These are phyloP conservation scores for Fusarium secorum DNA, from an alignment of 2,329 filamentous ascomycete genomes.

Conservation along the genomic window DNA sequence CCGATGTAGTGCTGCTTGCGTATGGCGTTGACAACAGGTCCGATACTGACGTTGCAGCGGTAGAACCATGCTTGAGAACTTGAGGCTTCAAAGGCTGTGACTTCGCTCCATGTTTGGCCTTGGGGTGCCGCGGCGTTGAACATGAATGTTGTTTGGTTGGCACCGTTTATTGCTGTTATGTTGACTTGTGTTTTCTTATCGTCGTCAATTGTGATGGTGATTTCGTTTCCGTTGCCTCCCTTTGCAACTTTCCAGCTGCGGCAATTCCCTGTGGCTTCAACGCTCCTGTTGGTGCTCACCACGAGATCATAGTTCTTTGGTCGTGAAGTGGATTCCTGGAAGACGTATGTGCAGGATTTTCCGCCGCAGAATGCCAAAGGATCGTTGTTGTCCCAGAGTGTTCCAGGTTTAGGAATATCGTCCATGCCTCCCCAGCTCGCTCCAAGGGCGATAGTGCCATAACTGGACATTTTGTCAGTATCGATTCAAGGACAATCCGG, in stretches of 20 bases:
- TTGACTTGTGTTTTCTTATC: background rate
- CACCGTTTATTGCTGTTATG: conserved; percentile 22
- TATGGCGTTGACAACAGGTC: conserved; percentile 23
- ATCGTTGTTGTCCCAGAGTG: conserved; percentile 43
- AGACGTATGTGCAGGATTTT: conserved; percentile 46
- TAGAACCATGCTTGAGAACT: conserved; percentile 33
- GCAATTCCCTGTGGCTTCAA: conserved; percentile 21
- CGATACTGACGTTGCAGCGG: conserved; percentile 34
- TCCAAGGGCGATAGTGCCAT: conserved; percentile 49
- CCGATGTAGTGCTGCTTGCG: conserved; percentile 27
- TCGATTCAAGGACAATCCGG: background rate
- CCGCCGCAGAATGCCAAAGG: conserved; percentile 46
- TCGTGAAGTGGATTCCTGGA: conserved; percentile 45
- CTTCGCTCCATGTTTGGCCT: conserved; percentile 27
- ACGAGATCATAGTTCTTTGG: conserved; percentile 15
- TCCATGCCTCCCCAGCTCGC: conserved; percentile 33
- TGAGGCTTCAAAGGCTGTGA: conserved; percentile 37
- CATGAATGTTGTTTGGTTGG: conserved; percentile 35
- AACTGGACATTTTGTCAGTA: conserved; percentile 38
- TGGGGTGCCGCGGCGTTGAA: conserved; percentile 16
- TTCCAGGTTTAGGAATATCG: conserved; percentile 42
- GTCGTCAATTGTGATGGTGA: conserved; percentile 22
- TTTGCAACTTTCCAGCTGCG: conserved; percentile 29
- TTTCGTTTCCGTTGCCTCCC: conserved; percentile 24
- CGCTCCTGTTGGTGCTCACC: conserved; percentile 27